A percentile compares a stretch with the other conserved stretches of the same genome.
These are phyloP conservation scores for Uncinocarpus reesii DNA, from an alignment of 2,329 filamentous ascomycete species.

Conservation along the genomic window DNA sequence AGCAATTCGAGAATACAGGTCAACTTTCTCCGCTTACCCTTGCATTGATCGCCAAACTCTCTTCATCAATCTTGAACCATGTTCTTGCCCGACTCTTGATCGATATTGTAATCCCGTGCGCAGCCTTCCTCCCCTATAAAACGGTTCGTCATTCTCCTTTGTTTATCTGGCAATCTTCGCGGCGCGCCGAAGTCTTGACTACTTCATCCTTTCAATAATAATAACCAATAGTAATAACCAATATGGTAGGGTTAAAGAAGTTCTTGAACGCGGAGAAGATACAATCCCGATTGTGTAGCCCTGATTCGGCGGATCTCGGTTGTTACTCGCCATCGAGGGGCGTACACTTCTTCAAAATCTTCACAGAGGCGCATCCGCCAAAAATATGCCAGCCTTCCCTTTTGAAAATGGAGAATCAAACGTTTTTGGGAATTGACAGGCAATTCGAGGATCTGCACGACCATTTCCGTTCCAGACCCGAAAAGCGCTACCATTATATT, in stretches of 20 bases:
- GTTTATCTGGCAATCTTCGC: too few species aligned
- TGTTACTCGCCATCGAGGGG: constrained; percentile 4
- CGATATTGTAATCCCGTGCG: too few species aligned
- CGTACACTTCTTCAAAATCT: background rate
- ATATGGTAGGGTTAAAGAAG: constrained; percentile 16
- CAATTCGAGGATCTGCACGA: constrained; percentile 33
- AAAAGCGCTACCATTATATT: constrained; percentile 20
- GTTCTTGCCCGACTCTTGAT: too few species aligned
- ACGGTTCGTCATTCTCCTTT: background rate
- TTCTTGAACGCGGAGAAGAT: constrained; percentile 14
- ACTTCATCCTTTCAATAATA: background rate
- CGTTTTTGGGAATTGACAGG: constrained; percentile 32
- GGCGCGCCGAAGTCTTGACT: too few species aligned
- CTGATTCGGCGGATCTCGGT: constrained; percentile 1
- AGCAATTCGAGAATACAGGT: constrained; percentile 2
- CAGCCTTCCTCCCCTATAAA: too few species aligned
- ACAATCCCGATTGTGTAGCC: background rate
- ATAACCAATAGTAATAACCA: too few species aligned
- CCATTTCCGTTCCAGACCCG: constrained; percentile 24
- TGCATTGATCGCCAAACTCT: constrained; percentile 6
- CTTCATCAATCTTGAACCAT: background rate
- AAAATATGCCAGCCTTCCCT: constrained; percentile 15
- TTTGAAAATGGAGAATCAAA: constrained; percentile 23
- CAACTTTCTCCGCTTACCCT: constrained; percentile 1
- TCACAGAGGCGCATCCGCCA: background rate